A percentile compares a stretch with the other conserved stretches of the same genome.
Conservation (phyloP, 257 asterid genomes). For the Fraxinus cuspidata region DNA sequence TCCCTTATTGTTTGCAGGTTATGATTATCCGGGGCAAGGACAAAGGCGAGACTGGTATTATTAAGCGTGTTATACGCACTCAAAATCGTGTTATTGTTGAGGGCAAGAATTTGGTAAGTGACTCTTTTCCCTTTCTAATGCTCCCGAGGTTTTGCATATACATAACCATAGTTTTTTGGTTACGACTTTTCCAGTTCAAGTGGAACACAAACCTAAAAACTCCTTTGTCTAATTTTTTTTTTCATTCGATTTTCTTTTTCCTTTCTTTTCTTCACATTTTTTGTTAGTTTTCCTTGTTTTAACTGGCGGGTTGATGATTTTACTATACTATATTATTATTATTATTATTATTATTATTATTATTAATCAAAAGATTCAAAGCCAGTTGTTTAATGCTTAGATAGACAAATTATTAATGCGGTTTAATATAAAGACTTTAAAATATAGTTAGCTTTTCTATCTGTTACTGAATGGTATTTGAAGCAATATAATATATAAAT, state of each 20-base stretch:
- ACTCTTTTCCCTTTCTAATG: neutral
- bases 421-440: no score
- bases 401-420: no score
- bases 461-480: no score
- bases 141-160: neutral
- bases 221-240: neutral
- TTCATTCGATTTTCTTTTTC: neutral
- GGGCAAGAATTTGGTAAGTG: constrained; percentile 87
- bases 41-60: constrained; percentile 79
- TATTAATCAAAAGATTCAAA: no score
- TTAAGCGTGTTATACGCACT: constrained; percentile 81
- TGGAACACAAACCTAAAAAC: neutral
- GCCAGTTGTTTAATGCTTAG: no score
- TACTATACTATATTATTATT: no score
- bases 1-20: constrained; percentile 55
- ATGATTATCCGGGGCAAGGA: constrained; percentile 93
- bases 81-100: constrained; percentile 92
- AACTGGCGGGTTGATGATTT: no score
- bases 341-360: no score
- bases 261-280: neutral
- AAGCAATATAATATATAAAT: no score
- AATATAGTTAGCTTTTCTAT: no score
- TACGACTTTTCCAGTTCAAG: constrained; percentile 4
- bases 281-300: neutral
- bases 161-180: neutral